phyloP scores from a whole-genome alignment of 169 alveolate genomes.

The Plasmodium adleri region DNA sequence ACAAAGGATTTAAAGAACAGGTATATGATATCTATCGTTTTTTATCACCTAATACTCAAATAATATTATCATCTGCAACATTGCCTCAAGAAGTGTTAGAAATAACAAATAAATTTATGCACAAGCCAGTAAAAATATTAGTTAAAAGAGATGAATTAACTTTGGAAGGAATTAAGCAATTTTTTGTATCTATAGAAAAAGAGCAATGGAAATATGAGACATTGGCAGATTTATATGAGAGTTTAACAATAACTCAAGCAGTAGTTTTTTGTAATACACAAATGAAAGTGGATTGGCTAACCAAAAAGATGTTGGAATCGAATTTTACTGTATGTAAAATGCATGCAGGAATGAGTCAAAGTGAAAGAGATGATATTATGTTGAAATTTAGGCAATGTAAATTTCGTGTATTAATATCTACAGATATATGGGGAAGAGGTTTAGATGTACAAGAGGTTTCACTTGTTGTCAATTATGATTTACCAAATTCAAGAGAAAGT shows the following conservation, averaged over 20 bases:
- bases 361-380: conserved; percentile 97
- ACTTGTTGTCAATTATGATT: conserved; percentile 98
- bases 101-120: conserved; percentile 96
- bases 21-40: conserved; percentile 89
- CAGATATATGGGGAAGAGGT: conserved; percentile 99
- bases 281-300: conserved; percentile 95
- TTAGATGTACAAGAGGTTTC: conserved; percentile 98
- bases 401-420: conserved; percentile 98
- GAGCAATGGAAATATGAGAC: conserved; percentile 98
- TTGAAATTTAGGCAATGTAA: conserved; percentile 98
- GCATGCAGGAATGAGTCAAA: conserved; percentile 99
- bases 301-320: conserved; percentile 95
- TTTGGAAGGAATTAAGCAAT: conserved; percentile 98
- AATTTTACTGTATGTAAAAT: conserved; percentile 97
- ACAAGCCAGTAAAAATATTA: conserved; percentile 96
- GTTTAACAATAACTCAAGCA: conserved; percentile 98
- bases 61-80: conserved; percentile 97
- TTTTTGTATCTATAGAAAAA: conserved; percentile 97
- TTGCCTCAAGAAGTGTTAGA: conserved; percentile 97
- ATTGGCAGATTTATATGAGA: conserved; percentile 95
- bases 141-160: conserved; percentile 98
- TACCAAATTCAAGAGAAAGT: conserved; percentile 96
- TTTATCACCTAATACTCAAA: conserved; percentile 88
- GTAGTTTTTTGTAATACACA: conserved; percentile 99
- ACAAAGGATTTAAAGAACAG: conserved; percentile 97